Percentiles rank a stretch among this genome's conserved stretches.
Evolutionary conservation across 129 eudicot genomes (phyloP).

Genomic region (Arctium minus): DNA sequence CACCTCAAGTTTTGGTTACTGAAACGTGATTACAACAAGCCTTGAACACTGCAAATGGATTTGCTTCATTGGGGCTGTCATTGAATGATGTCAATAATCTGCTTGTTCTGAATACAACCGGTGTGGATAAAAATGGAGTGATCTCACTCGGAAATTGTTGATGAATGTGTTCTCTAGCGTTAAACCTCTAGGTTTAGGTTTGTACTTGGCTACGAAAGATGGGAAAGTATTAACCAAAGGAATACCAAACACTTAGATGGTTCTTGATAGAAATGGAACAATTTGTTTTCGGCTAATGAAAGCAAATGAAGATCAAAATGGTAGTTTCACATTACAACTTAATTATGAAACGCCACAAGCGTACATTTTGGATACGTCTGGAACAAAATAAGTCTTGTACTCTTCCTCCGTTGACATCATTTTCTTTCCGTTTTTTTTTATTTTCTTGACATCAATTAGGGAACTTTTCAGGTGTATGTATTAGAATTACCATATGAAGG

Average conservation of each 20-base stretch:
- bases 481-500: slow-evolving; percentile 43
- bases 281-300: slow-evolving; percentile 23
- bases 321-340: slow-evolving; percentile 19
- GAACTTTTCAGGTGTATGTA: slow-evolving; percentile 39
- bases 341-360: not conserved
- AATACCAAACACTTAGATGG: slow-evolving; percentile 36
- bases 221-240: slow-evolving; percentile 25
- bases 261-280: slow-evolving; percentile 11
- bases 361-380: slow-evolving; percentile 22
- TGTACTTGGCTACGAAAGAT: slow-evolving; percentile 42
- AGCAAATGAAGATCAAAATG: slow-evolving; percentile 17
- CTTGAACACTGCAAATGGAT: slow-evolving; percentile 31
- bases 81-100: slow-evolving; percentile 15
- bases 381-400: slow-evolving; percentile 31
- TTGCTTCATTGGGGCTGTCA: slow-evolving; percentile 25
- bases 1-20: slow-evolving; percentile 6
- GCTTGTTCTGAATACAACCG: slow-evolving; percentile 22
- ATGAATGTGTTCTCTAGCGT: slow-evolving; percentile 23
- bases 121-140: slow-evolving; percentile 11
- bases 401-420: slow-evolving; percentile 40
- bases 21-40: slow-evolving; percentile 47
- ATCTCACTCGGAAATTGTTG: slow-evolving; percentile 44
- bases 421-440: not conserved
- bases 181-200: slow-evolving; percentile 26
- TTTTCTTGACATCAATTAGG: not conserved